A percentile compares a stretch with the other conserved stretches of the same genome.
These are phyloP conservation scores for Sordariomycetes sp. DNA, from an alignment of 2,329 filamentous ascomycete genomes.

Conservation along the genomic window DNA sequence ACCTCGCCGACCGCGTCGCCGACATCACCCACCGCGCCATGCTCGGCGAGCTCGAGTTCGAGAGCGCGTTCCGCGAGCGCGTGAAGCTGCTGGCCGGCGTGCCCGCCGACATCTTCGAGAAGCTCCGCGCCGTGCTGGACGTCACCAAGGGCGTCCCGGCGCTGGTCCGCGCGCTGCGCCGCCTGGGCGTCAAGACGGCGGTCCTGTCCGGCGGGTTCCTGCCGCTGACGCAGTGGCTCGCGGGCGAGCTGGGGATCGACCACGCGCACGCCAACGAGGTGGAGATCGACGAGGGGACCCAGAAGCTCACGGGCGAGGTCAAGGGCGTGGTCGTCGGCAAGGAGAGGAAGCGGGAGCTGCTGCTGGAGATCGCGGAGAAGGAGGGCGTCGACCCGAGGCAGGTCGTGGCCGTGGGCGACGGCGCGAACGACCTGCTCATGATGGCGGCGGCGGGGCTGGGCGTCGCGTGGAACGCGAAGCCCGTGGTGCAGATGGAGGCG, in stretches of 20 bases:
- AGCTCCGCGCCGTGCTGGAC: slow-evolving; percentile 63
- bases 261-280: slow-evolving; percentile 85
- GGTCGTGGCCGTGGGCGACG: slow-evolving; percentile 67
- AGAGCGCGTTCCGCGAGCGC: slow-evolving; percentile 69
- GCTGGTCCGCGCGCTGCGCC: slow-evolving; percentile 63
- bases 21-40: slow-evolving; percentile 89
- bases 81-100: slow-evolving; percentile 75
- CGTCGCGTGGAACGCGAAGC: slow-evolving; percentile 78
- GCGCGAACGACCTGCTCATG: slow-evolving; percentile 76
- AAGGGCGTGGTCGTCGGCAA: slow-evolving; percentile 64
- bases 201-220: slow-evolving; percentile 90
- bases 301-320: slow-evolving; percentile 60
- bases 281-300: slow-evolving; percentile 43
- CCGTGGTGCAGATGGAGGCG: slow-evolving; percentile 68
- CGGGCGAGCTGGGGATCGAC: slow-evolving; percentile 69
- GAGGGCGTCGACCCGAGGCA: slow-evolving; percentile 57
- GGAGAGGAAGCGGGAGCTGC: slow-evolving; percentile 61
- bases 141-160: slow-evolving; percentile 73
- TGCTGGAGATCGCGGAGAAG: slow-evolving; percentile 58
- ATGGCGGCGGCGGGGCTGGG: slow-evolving; percentile 65
- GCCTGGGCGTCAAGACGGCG: slow-evolving; percentile 74
- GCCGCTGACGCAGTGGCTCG: slow-evolving; percentile 80
- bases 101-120: slow-evolving; percentile 65
- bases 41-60: slow-evolving; percentile 92
- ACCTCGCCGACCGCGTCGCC: slow-evolving; percentile 72